A percentile compares a stretch with the other conserved stretches of the same genome.
These are phyloP conservation scores for Pseudodiploospora longispora DNA, from an alignment of 2,329 filamentous ascomycete genomes.

Conservation along the genomic window DNA sequence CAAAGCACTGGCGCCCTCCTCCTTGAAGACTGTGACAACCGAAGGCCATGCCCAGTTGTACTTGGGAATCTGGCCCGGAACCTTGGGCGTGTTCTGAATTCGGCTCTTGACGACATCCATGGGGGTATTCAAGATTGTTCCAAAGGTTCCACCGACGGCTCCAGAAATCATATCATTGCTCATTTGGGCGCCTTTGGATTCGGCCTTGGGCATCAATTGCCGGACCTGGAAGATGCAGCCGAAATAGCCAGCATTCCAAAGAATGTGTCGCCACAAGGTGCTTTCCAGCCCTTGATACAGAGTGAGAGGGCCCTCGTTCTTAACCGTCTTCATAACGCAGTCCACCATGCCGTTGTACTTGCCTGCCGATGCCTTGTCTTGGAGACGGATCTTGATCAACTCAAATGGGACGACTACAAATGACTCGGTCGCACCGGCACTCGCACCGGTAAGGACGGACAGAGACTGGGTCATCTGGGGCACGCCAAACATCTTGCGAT, in stretches of 20 bases:
- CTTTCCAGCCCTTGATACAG: conserved; percentile 96
- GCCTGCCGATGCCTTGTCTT: conserved; percentile 87
- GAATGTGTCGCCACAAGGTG: conserved; percentile 86
- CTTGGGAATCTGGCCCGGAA: conserved; percentile 76
- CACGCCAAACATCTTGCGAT: conserved; percentile 76
- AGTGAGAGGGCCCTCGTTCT: conserved; percentile 73
- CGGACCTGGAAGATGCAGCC: conserved; percentile 98
- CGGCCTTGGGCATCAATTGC: conserved; percentile 69
- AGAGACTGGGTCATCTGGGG: conserved; percentile 86
- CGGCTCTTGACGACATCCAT: conserved; percentile 97
- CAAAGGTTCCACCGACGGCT: conserved; percentile 74
- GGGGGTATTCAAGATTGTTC: conserved; percentile 89
- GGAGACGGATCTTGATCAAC: conserved; percentile 94
- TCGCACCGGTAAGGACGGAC: conserved; percentile 87
- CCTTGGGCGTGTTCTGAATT: conserved; percentile 87
- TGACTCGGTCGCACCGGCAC: conserved; percentile 88
- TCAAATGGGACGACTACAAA: conserved; percentile 98
- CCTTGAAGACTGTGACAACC: conserved; percentile 76
- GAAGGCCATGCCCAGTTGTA: conserved; percentile 98
- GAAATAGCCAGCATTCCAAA: conserved; percentile 94
- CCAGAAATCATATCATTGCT: conserved; percentile 83
- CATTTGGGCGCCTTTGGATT: conserved; percentile 73
- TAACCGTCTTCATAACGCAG: conserved; percentile 72
- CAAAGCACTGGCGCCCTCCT: conserved; percentile 84
- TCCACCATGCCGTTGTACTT: conserved; percentile 81